Percentiles rank a stretch among this genome's conserved stretches.
phyloP scores from a whole-genome alignment of 1,284 basidiomycete species.

The Gomphus bonarii region DNA sequence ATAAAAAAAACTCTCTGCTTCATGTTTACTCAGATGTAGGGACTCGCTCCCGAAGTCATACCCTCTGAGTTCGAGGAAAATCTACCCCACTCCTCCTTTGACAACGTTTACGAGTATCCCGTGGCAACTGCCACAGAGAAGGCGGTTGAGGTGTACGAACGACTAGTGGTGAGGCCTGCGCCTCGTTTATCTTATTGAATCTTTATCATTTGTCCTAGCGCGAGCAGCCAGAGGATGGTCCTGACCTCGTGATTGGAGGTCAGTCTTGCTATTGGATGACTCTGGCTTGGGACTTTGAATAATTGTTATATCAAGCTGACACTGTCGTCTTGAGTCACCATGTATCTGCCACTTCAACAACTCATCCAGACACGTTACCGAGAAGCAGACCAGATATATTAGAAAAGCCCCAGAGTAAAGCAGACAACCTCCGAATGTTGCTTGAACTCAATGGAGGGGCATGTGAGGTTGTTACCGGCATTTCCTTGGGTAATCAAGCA shows the following conservation, averaged over 20 bases:
- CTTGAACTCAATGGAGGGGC: conserved; percentile 76
- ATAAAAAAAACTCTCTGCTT: conserved; percentile 5
- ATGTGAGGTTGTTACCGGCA: conserved; percentile 88
- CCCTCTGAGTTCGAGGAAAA: conserved; percentile 87
- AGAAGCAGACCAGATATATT: conserved; percentile 57
- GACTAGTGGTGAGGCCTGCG: conserved; percentile 55
- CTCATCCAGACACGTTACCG: conserved; percentile 24
- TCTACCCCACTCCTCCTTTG: conserved; percentile 58
- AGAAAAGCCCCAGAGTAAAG: conserved; percentile 78
- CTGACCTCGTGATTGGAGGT: conserved; percentile 92
- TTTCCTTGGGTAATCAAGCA: conserved; percentile 55
- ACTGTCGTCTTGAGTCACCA: conserved; percentile 84
- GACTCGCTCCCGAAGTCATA: conserved; percentile 77
- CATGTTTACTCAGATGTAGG: conserved; percentile 36
- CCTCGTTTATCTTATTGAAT: neutral
- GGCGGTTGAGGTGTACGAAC: conserved; percentile 87
- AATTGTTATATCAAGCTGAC: conserved; percentile 50
- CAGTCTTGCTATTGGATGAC: conserved; percentile 14
- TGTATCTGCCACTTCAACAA: conserved; percentile 32
- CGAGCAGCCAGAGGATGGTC: conserved; percentile 60
- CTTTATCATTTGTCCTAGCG: neutral
- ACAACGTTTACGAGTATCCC: conserved; percentile 83
- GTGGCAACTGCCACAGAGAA: conserved; percentile 90
- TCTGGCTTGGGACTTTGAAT: neutral
- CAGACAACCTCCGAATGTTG: conserved; percentile 84